phyloP scores from a whole-genome alignment of 2,329 filamentous ascomycete species.

The Ramularia collo-cygni region DNA sequence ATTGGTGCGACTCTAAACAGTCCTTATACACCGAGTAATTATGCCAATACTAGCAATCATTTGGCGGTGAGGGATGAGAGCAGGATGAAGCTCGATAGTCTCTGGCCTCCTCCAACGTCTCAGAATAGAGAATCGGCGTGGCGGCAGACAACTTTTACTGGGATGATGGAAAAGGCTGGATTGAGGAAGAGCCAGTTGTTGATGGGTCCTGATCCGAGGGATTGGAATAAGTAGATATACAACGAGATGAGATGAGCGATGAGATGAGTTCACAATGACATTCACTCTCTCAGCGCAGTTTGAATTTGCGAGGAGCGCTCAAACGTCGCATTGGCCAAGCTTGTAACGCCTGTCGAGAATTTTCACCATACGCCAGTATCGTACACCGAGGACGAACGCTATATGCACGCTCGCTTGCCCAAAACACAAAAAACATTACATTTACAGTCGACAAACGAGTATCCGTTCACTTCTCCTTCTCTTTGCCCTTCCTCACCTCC shows the following conservation, averaged over 20 bases:
- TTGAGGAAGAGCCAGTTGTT: conserved; percentile 26
- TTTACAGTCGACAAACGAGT: too few species aligned
- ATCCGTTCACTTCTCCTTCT: conserved; percentile 3
- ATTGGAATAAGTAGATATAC: conserved; percentile 12
- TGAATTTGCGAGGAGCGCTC: too few species aligned
- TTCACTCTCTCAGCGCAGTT: too few species aligned
- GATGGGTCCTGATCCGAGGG: conserved; percentile 16
- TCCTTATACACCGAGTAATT: conserved; percentile 18
- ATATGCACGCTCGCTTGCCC: too few species aligned
- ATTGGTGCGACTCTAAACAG: conserved; percentile 11
- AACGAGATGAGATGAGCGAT: too few species aligned
- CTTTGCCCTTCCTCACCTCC: conserved; percentile 8
- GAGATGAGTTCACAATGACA: too few species aligned
- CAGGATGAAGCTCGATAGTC: conserved; percentile 2
- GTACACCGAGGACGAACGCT: too few species aligned
- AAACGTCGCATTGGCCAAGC: too few species aligned
- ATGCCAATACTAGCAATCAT: background rate
- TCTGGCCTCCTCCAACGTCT: conserved; percentile 1
- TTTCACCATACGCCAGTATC: too few species aligned
- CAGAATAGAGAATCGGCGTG: conserved; percentile 10
- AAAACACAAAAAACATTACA: too few species aligned
- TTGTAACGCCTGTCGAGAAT: too few species aligned
- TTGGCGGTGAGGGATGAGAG: background rate
- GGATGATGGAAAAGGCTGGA: conserved; percentile 38
- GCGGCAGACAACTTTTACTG: conserved; percentile 32